phyloP scores from a whole-genome alignment of 2,329 filamentous ascomycete species.

The Pseudofabraea citricarpa region DNA sequence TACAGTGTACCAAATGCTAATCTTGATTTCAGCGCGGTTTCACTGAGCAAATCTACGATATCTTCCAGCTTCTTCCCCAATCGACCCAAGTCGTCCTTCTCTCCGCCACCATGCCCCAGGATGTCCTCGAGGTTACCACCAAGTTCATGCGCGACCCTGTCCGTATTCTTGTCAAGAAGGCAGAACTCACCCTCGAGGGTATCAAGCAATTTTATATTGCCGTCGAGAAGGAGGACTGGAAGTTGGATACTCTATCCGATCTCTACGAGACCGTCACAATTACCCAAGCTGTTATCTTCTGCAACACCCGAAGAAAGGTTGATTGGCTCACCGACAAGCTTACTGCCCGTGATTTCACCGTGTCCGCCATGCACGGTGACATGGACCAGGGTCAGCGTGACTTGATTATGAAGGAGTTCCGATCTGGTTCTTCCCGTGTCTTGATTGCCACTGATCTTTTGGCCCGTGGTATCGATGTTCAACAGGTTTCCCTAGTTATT shows the following conservation, averaged over 20 bases:
- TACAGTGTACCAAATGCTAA: constrained; percentile 27
- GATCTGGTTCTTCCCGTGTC: constrained; percentile 95
- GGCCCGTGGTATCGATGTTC: constrained; percentile 99
- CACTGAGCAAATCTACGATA: constrained; percentile 99
- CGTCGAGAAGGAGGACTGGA: constrained; percentile 99
- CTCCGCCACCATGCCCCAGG: constrained; percentile 97
- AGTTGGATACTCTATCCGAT: constrained; percentile 97
- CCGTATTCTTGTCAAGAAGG: constrained; percentile 99
- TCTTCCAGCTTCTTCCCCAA: constrained; percentile 98
- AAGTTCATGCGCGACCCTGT: constrained; percentile 99
- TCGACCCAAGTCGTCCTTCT: constrained; percentile 97
- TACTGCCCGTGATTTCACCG: constrained; percentile 96
- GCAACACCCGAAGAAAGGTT: constrained; percentile 99
- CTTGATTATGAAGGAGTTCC: constrained; percentile 99
- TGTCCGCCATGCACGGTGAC: constrained; percentile 99
- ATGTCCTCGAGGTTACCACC: constrained; percentile 98
- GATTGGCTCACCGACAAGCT: constrained; percentile 99
- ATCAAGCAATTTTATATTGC: constrained; percentile 99
- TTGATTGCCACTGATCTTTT: constrained; percentile 96
- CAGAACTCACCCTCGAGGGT: constrained; percentile 98
- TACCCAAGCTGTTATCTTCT: constrained; percentile 99
- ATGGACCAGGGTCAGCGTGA: constrained; percentile 99
- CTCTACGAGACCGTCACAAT: constrained; percentile 99
- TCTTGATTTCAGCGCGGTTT: constrained; percentile 71
- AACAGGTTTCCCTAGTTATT: constrained; percentile 99